Percentiles rank a stretch among this genome's conserved stretches.
Conservation (phyloP, 2,329 filamentous ascomycete genomes). For the Aureobasidium musti region DNA sequence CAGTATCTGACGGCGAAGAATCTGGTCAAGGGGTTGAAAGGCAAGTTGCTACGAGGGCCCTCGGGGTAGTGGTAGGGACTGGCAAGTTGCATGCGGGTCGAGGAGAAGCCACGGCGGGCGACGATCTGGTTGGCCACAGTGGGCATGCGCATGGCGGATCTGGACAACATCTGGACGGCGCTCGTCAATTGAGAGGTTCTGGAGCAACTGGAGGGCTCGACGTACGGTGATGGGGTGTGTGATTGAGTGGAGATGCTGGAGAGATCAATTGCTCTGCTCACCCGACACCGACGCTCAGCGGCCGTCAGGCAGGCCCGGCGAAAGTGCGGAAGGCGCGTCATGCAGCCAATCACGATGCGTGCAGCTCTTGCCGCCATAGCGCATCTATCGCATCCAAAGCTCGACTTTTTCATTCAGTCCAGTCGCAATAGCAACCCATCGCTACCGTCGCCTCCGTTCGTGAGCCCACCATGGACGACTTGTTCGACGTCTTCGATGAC, state of each 20-base stretch:
- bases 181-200: neutral
- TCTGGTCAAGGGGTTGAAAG: conserved; percentile 92
- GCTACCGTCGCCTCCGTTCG: neutral
- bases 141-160: conserved; percentile 61
- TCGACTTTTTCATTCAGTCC: conserved; percentile 19
- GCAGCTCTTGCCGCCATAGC: conserved; percentile 10
- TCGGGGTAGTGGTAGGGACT: conserved; percentile 99
- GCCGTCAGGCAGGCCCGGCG: conserved; percentile 5
- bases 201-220: neutral
- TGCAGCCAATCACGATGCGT: conserved; percentile 17
- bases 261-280: conserved; percentile 27
- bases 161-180: conserved; percentile 71
- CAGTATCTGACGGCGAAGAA: conserved; percentile 84
- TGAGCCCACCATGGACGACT: conserved; percentile 44
- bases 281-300: conserved; percentile 6
- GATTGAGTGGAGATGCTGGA: conserved; percentile 26
- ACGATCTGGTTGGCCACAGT: conserved; percentile 65
- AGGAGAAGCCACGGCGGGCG: conserved; percentile 91
- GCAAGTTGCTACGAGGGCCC: conserved; percentile 90
- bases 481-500: conserved; percentile 51
- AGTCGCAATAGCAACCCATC: conserved; percentile 12
- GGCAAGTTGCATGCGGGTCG: conserved; percentile 78
- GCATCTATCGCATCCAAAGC: conserved; percentile 18
- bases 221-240: conserved; percentile 24
- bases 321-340: conserved; percentile 26